These are phyloP conservation scores for Cinnamomum micranthum DNA, from an alignment of 164 flowering plant species.

Conservation along the genomic window DNA sequence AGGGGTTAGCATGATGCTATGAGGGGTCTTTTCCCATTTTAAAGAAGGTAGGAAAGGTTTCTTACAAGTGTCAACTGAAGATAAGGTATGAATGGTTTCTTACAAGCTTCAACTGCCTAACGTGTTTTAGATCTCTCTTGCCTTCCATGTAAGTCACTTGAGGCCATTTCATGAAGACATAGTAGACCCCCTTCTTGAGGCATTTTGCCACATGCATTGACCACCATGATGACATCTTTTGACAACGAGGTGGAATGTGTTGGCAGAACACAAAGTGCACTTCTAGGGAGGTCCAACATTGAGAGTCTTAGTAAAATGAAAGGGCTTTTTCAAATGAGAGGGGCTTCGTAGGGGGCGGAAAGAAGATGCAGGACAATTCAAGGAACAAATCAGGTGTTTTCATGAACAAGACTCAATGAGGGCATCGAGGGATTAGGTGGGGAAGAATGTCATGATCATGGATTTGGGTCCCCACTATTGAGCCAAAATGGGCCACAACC, in stretches of 20 bases:
- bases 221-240: not conserved
- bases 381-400: not conserved
- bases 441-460: not conserved
- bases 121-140: not conserved
- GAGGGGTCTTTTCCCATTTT: not conserved
- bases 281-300: not conserved
- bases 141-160: not conserved
- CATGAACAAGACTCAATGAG: not conserved
- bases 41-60: conserved; percentile 5
- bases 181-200: not conserved
- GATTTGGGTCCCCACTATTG: too few species aligned
- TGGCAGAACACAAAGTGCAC: not conserved
- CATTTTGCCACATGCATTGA: not conserved
- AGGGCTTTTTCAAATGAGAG: not conserved
- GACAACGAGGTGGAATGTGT: not conserved
- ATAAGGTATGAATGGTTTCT: conserved; percentile 4
- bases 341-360: not conserved
- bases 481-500: too few species aligned
- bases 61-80: conserved; percentile 2
- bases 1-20: not conserved
- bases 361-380: not conserved
- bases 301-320: not conserved
- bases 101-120: not conserved
- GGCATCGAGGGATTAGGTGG: not conserved
- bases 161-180: conserved; percentile 6